These are phyloP conservation scores for Tetrapisispora fleetii DNA, from an alignment of 805 yeast species.

Conservation along the genomic window DNA sequence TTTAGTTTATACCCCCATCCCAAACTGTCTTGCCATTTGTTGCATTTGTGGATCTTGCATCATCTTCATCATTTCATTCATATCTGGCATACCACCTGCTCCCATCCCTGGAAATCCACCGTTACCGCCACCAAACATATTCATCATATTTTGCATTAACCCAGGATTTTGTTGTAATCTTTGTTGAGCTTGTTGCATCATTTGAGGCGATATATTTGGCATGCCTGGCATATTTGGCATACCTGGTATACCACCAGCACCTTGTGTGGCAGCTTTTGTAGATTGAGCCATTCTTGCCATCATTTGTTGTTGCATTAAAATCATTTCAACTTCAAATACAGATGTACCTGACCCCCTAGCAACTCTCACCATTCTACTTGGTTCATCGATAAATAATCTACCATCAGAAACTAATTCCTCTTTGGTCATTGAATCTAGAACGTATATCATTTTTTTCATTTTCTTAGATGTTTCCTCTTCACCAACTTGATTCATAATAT, in stretches of 20 bases:
- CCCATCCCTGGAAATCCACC: conserved; percentile 28
- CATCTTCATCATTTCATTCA: conserved; percentile 54
- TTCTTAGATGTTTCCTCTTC: conserved; percentile 84
- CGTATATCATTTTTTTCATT: conserved; percentile 78
- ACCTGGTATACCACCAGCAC: conserved; percentile 35
- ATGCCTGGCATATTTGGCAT: conserved; percentile 49
- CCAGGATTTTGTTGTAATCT: conserved; percentile 62
- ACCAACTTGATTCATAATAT: conserved; percentile 77
- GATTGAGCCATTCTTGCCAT: conserved; percentile 89
- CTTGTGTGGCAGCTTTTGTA: conserved; percentile 39
- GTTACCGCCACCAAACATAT: conserved; percentile 51
- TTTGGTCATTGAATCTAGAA: conserved; percentile 93
- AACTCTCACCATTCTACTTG: conserved; percentile 76
- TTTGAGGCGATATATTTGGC: conserved; percentile 32
- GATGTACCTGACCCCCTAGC: conserved; percentile 93
- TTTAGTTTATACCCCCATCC: conserved; percentile 24
- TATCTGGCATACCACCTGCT: conserved; percentile 58
- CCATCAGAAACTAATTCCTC: conserved; percentile 90
- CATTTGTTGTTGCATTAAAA: conserved; percentile 82
- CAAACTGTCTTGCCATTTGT: conserved; percentile 42
- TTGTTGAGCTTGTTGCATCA: conserved; percentile 46
- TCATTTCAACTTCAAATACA: conserved; percentile 87
- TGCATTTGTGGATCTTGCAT: conserved; percentile 41
- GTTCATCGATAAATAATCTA: conserved; percentile 63
- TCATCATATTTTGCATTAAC: conserved; percentile 64